phyloP scores from a whole-genome alignment of 345 rosid species.

The Erucastrum elatum region DNA sequence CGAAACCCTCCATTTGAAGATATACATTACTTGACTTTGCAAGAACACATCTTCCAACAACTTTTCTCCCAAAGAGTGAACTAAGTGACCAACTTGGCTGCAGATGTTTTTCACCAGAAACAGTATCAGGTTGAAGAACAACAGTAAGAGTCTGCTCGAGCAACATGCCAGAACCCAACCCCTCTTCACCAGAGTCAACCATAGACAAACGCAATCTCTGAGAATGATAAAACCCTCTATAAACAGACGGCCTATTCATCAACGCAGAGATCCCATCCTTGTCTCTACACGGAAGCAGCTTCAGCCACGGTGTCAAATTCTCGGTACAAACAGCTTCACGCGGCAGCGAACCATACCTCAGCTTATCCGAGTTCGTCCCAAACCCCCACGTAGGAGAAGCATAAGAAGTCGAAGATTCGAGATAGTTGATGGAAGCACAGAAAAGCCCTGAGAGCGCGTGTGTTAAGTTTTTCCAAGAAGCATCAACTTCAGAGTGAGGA shows the following conservation, averaged over 20 bases:
- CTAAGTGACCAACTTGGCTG: constrained; percentile 87
- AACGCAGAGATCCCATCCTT: constrained; percentile 78
- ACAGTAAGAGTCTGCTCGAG: constrained; percentile 86
- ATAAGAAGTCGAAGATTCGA: constrained; percentile 76
- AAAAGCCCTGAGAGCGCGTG: constrained; percentile 92
- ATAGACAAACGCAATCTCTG: constrained; percentile 69
- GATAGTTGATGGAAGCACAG: constrained; percentile 91
- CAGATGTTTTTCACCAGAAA: constrained; percentile 38
- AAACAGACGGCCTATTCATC: constrained; percentile 91
- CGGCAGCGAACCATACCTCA: constrained; percentile 88
- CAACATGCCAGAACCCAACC: constrained; percentile 52
- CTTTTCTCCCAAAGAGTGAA: constrained; percentile 80
- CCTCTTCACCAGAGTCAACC: constrained; percentile 41
- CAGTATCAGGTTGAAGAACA: constrained; percentile 65
- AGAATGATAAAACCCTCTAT: constrained; percentile 91
- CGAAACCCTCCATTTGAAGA: constrained; percentile 65
- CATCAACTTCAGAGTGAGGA: constrained; percentile 68
- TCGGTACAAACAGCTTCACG: constrained; percentile 99
- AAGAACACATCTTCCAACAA: constrained; percentile 68
- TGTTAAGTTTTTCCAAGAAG: constrained; percentile 86
- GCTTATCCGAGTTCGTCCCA: constrained; percentile 51
- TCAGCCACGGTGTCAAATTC: constrained; percentile 97
- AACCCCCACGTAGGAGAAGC: constrained; percentile 86
- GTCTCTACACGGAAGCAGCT: constrained; percentile 96
- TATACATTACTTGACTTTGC: constrained; percentile 71